These are phyloP conservation scores for Trypanosoma lewisi DNA, from an alignment of 208 protist species.

Conservation along the genomic window DNA sequence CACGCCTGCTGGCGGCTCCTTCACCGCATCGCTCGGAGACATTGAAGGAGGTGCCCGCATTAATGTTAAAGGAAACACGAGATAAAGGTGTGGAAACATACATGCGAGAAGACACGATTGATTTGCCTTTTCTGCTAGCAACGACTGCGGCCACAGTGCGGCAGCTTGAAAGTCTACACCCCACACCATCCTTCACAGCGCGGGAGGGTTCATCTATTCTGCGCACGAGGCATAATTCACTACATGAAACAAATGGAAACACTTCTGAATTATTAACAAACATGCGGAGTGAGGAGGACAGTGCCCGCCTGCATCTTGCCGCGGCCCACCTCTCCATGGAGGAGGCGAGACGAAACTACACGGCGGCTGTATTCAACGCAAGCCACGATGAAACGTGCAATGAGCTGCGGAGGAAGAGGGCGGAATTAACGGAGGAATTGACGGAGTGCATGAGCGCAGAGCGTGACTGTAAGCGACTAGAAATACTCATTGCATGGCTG, in stretches of 20 bases:
- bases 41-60: neutral
- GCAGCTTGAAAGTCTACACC: constrained; percentile 9
- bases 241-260: neutral
- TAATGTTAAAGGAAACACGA: constrained; percentile 13
- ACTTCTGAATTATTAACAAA: neutral
- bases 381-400: constrained; percentile 1
- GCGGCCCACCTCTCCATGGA: constrained; percentile 27
- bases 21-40: neutral
- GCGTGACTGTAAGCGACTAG: constrained; percentile 44
- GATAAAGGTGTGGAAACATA: neutral
- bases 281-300: constrained; percentile 28
- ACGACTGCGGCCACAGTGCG: constrained; percentile 12
- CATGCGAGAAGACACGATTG: neutral
- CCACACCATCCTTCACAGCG: constrained; percentile 10
- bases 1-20: neutral
- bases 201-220: constrained; percentile 14
- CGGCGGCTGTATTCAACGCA: neutral
- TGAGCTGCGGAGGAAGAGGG: constrained; percentile 22
- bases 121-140: neutral
- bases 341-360: constrained; percentile 23
- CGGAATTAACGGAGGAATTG: constrained; percentile 34
- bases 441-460: constrained; percentile 35
- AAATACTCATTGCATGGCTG: constrained; percentile 33
- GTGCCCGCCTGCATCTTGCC: constrained; percentile 21
- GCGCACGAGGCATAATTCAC: constrained; percentile 1